Evolutionary conservation across 2,329 filamentous ascomycete species (phyloP).

Genomic region (Geosmithia flava): DNA sequence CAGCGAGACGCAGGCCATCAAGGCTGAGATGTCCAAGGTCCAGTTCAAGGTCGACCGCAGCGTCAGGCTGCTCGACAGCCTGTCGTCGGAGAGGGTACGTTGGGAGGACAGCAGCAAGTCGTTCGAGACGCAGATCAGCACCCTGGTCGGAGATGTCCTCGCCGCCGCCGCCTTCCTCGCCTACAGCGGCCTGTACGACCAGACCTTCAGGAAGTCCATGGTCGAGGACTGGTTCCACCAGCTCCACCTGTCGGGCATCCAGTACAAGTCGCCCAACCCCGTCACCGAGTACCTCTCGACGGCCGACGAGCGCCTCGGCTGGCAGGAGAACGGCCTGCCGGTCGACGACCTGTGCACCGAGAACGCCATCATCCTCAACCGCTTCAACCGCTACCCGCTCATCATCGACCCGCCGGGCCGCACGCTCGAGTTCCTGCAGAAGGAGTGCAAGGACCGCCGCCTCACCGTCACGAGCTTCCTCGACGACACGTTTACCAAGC

Average conservation of each 20-base stretch:
- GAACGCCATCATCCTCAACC: slow-evolving; percentile 92
- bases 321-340: slow-evolving; percentile 88
- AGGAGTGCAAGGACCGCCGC: slow-evolving; percentile 84
- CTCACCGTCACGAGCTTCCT: slow-evolving; percentile 96
- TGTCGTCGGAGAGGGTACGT: slow-evolving; percentile 82
- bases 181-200: slow-evolving; percentile 93
- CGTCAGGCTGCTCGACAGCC: slow-evolving; percentile 82
- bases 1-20: slow-evolving; percentile 94
- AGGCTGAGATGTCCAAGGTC: slow-evolving; percentile 88
- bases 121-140: slow-evolving; percentile 95
- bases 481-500: slow-evolving; percentile 96
- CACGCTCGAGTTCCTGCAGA: slow-evolving; percentile 88
- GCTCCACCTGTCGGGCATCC: slow-evolving; percentile 82
- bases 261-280: slow-evolving; percentile 86
- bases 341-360: slow-evolving; percentile 97
- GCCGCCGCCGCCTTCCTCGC: slow-evolving; percentile 95
- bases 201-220: slow-evolving; percentile 96
- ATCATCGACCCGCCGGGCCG: slow-evolving; percentile 97
- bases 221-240: slow-evolving; percentile 96
- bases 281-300: slow-evolving; percentile 95
- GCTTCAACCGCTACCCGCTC: slow-evolving; percentile 95
- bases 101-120: slow-evolving; percentile 98
- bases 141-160: slow-evolving; percentile 87
- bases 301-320: slow-evolving; percentile 84
- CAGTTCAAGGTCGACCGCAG: slow-evolving; percentile 98